Conservation (phyloP, 352 stramenopile species). For the Globisporangium heterothallicum region DNA sequence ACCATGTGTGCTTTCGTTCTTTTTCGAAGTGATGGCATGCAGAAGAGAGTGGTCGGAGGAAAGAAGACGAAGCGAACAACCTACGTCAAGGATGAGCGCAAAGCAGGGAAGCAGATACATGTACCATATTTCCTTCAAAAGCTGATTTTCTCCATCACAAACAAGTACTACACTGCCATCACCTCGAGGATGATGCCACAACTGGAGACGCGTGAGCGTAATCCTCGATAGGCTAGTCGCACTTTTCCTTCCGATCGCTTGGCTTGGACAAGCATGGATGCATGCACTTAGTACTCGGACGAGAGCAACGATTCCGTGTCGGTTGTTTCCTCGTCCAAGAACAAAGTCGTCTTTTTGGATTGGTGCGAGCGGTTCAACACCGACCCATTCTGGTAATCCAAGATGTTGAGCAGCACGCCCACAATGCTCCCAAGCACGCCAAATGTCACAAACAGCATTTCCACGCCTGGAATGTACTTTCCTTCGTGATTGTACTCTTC, state of each 20-base stretch:
- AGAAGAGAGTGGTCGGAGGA: too few relatives aligned
- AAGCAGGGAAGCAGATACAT: too few relatives aligned
- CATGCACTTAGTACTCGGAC: slow-evolving; percentile 52
- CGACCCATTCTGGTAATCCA: slow-evolving; percentile 75
- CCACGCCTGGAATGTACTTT: slow-evolving; percentile 73
- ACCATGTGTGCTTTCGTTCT: too few relatives aligned
- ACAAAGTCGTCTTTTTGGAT: slow-evolving; percentile 25
- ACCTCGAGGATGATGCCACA: too few relatives aligned
- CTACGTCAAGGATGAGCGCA: too few relatives aligned
- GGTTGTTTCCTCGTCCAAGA: slow-evolving; percentile 50
- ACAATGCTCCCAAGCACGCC: slow-evolving; percentile 67
- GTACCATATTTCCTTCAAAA: too few relatives aligned
- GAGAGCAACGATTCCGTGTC: slow-evolving; percentile 54
- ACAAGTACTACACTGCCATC: too few relatives aligned
- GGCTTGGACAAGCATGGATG: too few relatives aligned
- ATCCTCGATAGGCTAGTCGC: neutral
- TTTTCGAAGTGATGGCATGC: too few relatives aligned
- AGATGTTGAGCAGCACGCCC: slow-evolving; percentile 62
- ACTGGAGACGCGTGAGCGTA: slow-evolving; percentile 1
- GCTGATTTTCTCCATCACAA: too few relatives aligned
- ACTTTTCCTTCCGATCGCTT: too few relatives aligned
- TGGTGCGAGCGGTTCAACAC: slow-evolving; percentile 61
- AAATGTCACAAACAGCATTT: slow-evolving; percentile 80
- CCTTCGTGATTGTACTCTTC: slow-evolving; percentile 66
- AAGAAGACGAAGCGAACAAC: too few relatives aligned